These are phyloP conservation scores for Phytophthora macrochlamydospora DNA, from an alignment of 352 stramenopile genomes.

Conservation along the genomic window DNA sequence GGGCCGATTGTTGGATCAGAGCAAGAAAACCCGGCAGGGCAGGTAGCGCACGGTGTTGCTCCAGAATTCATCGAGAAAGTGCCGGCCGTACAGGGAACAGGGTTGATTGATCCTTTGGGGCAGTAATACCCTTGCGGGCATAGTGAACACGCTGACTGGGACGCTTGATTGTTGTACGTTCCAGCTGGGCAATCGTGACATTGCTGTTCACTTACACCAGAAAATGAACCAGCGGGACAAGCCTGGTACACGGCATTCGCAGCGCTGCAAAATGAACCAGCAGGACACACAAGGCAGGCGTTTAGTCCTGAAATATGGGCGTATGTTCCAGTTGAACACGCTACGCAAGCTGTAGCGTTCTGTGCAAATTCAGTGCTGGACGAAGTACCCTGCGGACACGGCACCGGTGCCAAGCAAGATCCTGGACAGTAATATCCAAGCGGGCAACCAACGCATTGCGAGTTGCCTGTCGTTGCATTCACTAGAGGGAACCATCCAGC, in stretches of 20 bases:
- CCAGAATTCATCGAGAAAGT: slow-evolving; percentile 45
- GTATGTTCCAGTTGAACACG: slow-evolving; percentile 54
- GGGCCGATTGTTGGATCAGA: slow-evolving; percentile 24
- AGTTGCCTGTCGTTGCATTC: slow-evolving; percentile 36
- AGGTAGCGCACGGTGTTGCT: slow-evolving; percentile 36
- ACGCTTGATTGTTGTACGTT: slow-evolving; percentile 36
- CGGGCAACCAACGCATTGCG: slow-evolving; percentile 51
- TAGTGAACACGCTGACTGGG: slow-evolving; percentile 34
- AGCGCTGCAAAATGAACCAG: slow-evolving; percentile 38
- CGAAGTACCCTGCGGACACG: slow-evolving; percentile 49
- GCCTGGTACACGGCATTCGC: slow-evolving; percentile 12
- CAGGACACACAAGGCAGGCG: slow-evolving; percentile 46
- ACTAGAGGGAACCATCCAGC: slow-evolving; percentile 54
- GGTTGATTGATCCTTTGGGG: slow-evolving; percentile 27
- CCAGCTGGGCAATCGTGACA: slow-evolving; percentile 60
- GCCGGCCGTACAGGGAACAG: slow-evolving; percentile 36
- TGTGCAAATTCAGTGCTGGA: slow-evolving; percentile 40
- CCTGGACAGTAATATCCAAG: slow-evolving; percentile 56
- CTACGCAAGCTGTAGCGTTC: slow-evolving; percentile 28
- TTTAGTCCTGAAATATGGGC: slow-evolving; percentile 34
- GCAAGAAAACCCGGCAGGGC: slow-evolving; percentile 34
- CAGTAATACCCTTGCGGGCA: slow-evolving; percentile 66
- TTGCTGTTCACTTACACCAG: slow-evolving; percentile 27
- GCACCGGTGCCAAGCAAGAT: slow-evolving; percentile 37
- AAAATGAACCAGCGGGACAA: slow-evolving; percentile 67